Evolutionary conservation across 768 basidiomycete genomes (phyloP).

Genomic region (Xerocomellus chrysenteron): DNA sequence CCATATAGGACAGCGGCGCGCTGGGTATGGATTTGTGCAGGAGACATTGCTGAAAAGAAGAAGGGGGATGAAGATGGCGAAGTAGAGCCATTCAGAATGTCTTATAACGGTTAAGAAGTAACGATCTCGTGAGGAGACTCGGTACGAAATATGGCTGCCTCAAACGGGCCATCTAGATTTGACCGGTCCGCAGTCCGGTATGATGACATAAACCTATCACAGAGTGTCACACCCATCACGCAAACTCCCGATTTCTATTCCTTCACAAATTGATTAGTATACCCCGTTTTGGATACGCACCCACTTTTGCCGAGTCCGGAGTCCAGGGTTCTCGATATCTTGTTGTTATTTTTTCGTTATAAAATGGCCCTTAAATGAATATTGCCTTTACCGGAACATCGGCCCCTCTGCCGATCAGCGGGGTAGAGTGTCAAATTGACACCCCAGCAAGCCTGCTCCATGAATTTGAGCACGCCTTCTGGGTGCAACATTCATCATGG

Average conservation of each 20-base stretch:
- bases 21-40: conserved; percentile 52
- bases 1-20: conserved; percentile 82
- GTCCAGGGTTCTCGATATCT: conserved; percentile 8
- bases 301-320: conserved; percentile 6
- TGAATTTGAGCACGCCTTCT: conserved; percentile 24
- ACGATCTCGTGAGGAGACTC: conserved; percentile 36
- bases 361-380: neutral
- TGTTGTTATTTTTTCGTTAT: conserved; percentile 8
- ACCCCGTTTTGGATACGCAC: conserved; percentile 21
- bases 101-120: conserved; percentile 35
- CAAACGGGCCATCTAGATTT: conserved; percentile 21
- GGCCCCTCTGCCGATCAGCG: conserved; percentile 34
- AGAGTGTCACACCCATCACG: conserved; percentile 22
- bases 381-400: conserved; percentile 22
- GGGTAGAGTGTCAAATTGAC: conserved; percentile 22
- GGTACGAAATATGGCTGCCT: conserved; percentile 27
- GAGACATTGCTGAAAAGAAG: conserved; percentile 39
- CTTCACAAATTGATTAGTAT: conserved; percentile 18
- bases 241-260: conserved; percentile 24
- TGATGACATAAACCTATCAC: conserved; percentile 31
- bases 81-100: conserved; percentile 24
- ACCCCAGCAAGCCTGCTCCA: neutral
- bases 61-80: conserved; percentile 24
- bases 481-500: conserved; percentile 38
- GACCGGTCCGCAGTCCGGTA: conserved; percentile 35